Conservation (phyloP, 805 yeast genomes). For the Kodamaea neixiangensis region DNA sequence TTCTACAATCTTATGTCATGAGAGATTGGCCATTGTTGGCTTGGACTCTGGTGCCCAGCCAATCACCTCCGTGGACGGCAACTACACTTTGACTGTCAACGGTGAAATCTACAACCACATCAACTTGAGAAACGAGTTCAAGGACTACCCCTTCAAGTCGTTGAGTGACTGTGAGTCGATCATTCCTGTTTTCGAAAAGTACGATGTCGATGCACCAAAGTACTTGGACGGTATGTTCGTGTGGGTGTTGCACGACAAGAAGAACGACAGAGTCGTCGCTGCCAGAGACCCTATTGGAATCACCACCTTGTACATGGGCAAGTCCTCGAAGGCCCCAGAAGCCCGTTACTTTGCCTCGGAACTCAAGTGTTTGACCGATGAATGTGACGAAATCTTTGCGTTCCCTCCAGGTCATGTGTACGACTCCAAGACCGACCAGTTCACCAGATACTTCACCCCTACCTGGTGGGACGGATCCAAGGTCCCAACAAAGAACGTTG, state of each 20-base stretch:
- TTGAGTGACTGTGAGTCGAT: slow-evolving; percentile 97
- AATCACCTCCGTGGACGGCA: slow-evolving; percentile 75
- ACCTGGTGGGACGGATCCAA: slow-evolving; percentile 87
- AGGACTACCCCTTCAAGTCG: slow-evolving; percentile 77
- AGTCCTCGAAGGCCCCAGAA: slow-evolving; percentile 64
- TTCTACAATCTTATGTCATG: slow-evolving; percentile 85
- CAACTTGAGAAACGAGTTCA: slow-evolving; percentile 72
- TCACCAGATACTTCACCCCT: slow-evolving; percentile 89
- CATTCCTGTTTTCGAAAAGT: slow-evolving; percentile 86
- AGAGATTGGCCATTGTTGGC: slow-evolving; percentile 97
- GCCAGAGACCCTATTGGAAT: slow-evolving; percentile 99
- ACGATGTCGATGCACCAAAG: slow-evolving; percentile 88
- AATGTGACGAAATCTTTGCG: slow-evolving; percentile 88
- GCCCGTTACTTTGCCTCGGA: slow-evolving; percentile 92
- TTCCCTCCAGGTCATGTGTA: slow-evolving; percentile 99
- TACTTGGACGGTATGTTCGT: slow-evolving; percentile 98
- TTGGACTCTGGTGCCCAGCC: slow-evolving; percentile 99
- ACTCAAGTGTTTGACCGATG: slow-evolving; percentile 89
- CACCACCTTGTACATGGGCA: slow-evolving; percentile 95
- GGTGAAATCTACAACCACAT: slow-evolving; percentile 99
- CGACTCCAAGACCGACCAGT: slow-evolving; percentile 84
- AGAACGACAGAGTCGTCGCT: slow-evolving; percentile 85
- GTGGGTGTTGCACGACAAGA: slow-evolving; percentile 83
- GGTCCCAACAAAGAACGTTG: slow-evolving; percentile 77
- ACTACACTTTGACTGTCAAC: slow-evolving; percentile 80